Base-by-base conservation (phyloP, 768 basidiomycete species). In the Xerocomus spinulosus region DNA sequence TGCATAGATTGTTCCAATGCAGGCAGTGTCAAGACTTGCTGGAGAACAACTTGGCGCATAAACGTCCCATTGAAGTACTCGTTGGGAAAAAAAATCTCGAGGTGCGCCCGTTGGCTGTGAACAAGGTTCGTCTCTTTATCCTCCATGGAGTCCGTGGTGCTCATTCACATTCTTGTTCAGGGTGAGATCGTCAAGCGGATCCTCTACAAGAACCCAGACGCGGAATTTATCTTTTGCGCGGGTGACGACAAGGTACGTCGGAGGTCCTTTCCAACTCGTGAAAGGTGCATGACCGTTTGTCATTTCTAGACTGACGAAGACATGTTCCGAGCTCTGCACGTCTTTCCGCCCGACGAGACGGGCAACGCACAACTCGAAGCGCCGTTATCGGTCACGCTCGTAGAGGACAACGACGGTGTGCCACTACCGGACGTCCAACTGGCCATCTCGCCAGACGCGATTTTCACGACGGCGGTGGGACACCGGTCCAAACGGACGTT, bases 21-120 rank as follows among this genome's bases (percentile, higher is more conserved):
- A 82, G 92, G 60, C 95, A 99, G 68, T 95, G 92, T 65, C 91
- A 96, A 61, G 95, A 97, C 66, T 70, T 98, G 56, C 73, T 98
- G 42, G 94, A 98, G 76, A 94, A 92, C 68, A 95, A 92, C 62
- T 66, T 99, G 53, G 90, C 85, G 35, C 84, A 91, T 55, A 90
- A 94, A 66, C 78, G 94, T 40, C 93, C 95, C 7, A 97, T 99
- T 50, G 95, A 99, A 70, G 92, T 96, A 5, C 82, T 96, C 42
- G 87, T 95, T 25, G 95, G 95, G 17, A 99, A 99, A 77, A 97
- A 97, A 82, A 97, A 97, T 67, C 75, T 99, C 36, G 95, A 99
- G 72, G 94, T 97, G 18, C 82, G 95, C 51, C 95, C 93, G 4
- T 77, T 94, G 26, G 92, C 93, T 2, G 83, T 97, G 50, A 97